Evolutionary conservation across 108 stramenopile species (phyloP), one percentile per base, ranked within the genome.

Genomic region (Skeletonema costatum): DNA sequence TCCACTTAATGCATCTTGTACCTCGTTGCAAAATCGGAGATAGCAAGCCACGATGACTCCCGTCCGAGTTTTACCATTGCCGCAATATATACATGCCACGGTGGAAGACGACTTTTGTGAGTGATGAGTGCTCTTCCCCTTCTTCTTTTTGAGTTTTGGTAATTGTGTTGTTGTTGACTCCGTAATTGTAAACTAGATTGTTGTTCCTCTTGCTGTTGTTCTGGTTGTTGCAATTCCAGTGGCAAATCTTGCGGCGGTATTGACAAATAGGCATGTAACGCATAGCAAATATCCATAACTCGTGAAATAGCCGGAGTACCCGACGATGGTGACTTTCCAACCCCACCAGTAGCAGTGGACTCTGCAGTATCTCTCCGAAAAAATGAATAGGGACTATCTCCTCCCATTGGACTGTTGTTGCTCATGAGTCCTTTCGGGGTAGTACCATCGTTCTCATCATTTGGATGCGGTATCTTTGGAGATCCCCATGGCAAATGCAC

Each of bases 1-100:
- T 12, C 95, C 97, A 39, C 90, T 64, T 17, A 64, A 81, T 69
- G 60, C 75, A 56, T 77, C 71, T 38, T 69, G 68, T 30, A 86
- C 83, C 65, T 82, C 32, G 61, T 78, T 70, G 71, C 82, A 58
- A 66, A 87, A 97, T 48, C 89, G 91, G 19, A 97, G 77, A 71
- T 89, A 97, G 70, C 92, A 93, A 17, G 95, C 97, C 19, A 90
- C 67, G 2, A 87, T 87, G 63, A 97, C 88, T 21, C 91, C 93
- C 8, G 91, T 97, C 62, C 94, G 85, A n/a, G 97, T 94, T 83
- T 95, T 94, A 2, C 95, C 97, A 73, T 96, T 96, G 68, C 65
- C 60, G 75, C 97, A 97, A 77, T 86, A 93, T 30, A 93, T 70
- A 14, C 86, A 79, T 32, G 86, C 91, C 42, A 94, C 82, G 48